Conservation (phyloP, 1,284 basidiomycete species). For the Ceratobasidium papillatum region DNA sequence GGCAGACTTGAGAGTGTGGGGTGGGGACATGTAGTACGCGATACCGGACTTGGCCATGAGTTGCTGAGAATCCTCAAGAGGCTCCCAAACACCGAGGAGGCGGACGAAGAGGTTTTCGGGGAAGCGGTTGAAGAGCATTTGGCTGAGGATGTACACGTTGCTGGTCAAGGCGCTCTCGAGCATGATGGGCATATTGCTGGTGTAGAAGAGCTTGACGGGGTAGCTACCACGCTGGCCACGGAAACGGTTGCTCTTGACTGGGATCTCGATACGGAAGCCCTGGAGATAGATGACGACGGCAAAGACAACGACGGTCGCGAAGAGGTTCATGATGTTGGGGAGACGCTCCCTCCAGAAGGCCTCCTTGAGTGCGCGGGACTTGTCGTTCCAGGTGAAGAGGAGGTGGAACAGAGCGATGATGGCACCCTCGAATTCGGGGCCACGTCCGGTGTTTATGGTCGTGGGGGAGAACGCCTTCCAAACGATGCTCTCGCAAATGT, state of each 20-base stretch:
- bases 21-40: constrained; percentile 97
- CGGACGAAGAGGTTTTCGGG: constrained; percentile 90
- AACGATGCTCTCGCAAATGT: constrained; percentile 98
- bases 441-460: constrained; percentile 97
- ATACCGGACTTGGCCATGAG: constrained; percentile 92
- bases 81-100: constrained; percentile 97
- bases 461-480: constrained; percentile 99
- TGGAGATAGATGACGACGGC: constrained; percentile 97
- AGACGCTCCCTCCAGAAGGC: constrained; percentile 98
- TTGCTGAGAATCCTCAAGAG: constrained; percentile 91
- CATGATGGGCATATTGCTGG: constrained; percentile 99
- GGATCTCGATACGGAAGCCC: constrained; percentile 98
- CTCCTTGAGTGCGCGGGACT: constrained; percentile 94
- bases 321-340: constrained; percentile 97
- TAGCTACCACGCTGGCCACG: constrained; percentile 94
- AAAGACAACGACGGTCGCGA: constrained; percentile 92
- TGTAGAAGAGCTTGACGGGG: constrained; percentile 99
- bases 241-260: constrained; percentile 96
- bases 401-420: constrained; percentile 97
- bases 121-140: constrained; percentile 94
- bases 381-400: constrained; percentile 98
- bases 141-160: constrained; percentile 96
- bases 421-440: constrained; percentile 98
- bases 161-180: constrained; percentile 92
- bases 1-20: constrained; percentile 87